These are phyloP conservation scores for Chytridiales sp. DNA, from an alignment of 371 early-diverging fungal genomes.

Conservation along the genomic window DNA sequence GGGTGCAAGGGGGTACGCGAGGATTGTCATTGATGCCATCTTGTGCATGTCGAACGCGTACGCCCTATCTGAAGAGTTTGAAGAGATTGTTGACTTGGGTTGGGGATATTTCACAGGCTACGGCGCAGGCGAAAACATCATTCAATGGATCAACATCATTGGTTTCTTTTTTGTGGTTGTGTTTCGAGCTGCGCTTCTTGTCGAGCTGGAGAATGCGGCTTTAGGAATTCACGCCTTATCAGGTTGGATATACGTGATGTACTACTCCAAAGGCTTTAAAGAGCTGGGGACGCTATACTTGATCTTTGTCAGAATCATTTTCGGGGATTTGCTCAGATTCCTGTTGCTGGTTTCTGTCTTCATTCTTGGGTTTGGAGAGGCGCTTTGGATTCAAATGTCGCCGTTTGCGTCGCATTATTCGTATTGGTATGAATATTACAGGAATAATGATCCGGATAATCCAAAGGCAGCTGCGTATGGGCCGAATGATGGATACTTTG, in stretches of 20 bases:
- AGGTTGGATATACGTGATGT: conserved; percentile 17
- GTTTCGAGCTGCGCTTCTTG: conserved; percentile 12
- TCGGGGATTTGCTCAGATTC: conserved; percentile 17
- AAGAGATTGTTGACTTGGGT: neutral
- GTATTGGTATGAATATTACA: no score
- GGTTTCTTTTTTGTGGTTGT: conserved; percentile 8
- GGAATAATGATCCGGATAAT: no score
- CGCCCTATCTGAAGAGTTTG: conserved; percentile 2
- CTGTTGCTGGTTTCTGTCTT: conserved; percentile 7
- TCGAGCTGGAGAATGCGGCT: conserved; percentile 17
- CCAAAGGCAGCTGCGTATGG: no score
- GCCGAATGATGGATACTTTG: conserved; percentile 6
- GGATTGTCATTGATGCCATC: neutral
- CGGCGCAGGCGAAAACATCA: conserved; percentile 15
- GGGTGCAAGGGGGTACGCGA: neutral
- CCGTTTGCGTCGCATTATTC: no score
- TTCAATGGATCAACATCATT: conserved; percentile 9
- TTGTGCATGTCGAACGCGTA: neutral
- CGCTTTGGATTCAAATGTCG: conserved; percentile 23
- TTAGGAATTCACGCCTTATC: conserved; percentile 13
- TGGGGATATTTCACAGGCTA: conserved; percentile 8
- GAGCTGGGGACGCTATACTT: conserved; percentile 14
- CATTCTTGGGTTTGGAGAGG: conserved; percentile 9
- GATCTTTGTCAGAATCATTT: conserved; percentile 11
- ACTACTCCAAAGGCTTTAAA: conserved; percentile 19